Evolutionary conservation across 371 early-diverging fungal species (phyloP).

Genomic region (Haplosporangium sp.): DNA sequence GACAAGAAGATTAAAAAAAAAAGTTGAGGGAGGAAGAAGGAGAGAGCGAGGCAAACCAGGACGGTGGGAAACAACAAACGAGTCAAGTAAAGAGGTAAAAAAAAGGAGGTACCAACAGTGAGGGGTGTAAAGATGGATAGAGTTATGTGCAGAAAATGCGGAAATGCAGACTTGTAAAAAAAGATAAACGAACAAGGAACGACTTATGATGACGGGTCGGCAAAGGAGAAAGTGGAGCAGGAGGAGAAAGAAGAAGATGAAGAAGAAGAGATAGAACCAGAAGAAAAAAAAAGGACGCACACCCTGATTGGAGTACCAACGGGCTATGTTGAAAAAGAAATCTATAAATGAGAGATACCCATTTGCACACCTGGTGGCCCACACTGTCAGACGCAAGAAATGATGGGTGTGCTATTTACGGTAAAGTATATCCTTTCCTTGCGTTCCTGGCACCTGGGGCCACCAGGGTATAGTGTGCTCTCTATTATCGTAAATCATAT

Average conservation of each 20-base stretch:
- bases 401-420: too few species aligned
- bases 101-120: background rate
- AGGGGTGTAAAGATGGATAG: too few species aligned
- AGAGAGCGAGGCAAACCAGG: conserved; percentile 1
- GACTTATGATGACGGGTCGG: background rate
- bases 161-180: background rate
- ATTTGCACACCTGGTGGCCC: too few species aligned
- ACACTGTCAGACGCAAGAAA: too few species aligned
- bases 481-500: too few species aligned
- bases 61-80: background rate
- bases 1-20: background rate
- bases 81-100: background rate
- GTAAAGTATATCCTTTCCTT: too few species aligned
- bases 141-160: background rate
- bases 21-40: conserved; percentile 1
- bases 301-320: background rate
- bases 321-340: background rate
- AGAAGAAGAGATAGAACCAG: background rate
- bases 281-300: background rate
- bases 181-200: background rate
- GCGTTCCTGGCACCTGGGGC: too few species aligned
- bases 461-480: too few species aligned
- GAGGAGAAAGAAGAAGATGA: background rate
- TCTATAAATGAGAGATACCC: too few species aligned
- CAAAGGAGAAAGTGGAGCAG: background rate